Conservation (phyloP, 1,284 basidiomycete genomes). For the Heterobasidion occidentale region DNA sequence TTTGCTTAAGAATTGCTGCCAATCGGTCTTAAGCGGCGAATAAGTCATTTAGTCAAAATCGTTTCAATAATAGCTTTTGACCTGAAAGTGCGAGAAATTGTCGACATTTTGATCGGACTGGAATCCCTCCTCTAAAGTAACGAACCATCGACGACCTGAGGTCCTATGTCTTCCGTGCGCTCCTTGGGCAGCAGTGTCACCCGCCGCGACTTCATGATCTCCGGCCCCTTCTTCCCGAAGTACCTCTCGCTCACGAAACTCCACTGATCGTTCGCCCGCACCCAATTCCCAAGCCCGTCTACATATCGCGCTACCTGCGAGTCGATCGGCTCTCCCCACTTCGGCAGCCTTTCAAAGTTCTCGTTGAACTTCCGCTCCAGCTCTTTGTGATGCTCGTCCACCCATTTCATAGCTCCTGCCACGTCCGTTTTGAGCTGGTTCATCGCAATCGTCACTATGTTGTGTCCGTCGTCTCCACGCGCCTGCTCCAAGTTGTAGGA, state of each 20-base stretch:
- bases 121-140: background rate
- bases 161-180: slow-evolving; percentile 10
- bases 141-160: slow-evolving; percentile 10
- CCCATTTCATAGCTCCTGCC: slow-evolving; percentile 27
- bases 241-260: slow-evolving; percentile 34
- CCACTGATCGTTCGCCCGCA: slow-evolving; percentile 32
- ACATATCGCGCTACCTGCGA: slow-evolving; percentile 24
- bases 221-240: slow-evolving; percentile 26
- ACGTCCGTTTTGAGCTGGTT: slow-evolving; percentile 22
- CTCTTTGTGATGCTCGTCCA: slow-evolving; percentile 14
- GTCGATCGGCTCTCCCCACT: slow-evolving; percentile 24
- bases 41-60: too few species aligned
- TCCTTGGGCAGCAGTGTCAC: slow-evolving; percentile 10
- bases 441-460: slow-evolving; percentile 37
- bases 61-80: too few species aligned
- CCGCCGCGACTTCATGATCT: slow-evolving; percentile 19
- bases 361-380: slow-evolving; percentile 20
- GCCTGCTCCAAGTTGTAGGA: slow-evolving; percentile 37
- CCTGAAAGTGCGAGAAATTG: too few species aligned
- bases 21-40: too few species aligned
- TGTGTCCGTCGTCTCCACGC: slow-evolving; percentile 34
- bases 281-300: slow-evolving; percentile 35
- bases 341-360: slow-evolving; percentile 21
- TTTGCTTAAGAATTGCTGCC: too few species aligned
- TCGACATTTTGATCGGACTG: too few species aligned